phyloP scores from a whole-genome alignment of 148 eudicot genomes.

The Amaranthus hypochondriacus region DNA sequence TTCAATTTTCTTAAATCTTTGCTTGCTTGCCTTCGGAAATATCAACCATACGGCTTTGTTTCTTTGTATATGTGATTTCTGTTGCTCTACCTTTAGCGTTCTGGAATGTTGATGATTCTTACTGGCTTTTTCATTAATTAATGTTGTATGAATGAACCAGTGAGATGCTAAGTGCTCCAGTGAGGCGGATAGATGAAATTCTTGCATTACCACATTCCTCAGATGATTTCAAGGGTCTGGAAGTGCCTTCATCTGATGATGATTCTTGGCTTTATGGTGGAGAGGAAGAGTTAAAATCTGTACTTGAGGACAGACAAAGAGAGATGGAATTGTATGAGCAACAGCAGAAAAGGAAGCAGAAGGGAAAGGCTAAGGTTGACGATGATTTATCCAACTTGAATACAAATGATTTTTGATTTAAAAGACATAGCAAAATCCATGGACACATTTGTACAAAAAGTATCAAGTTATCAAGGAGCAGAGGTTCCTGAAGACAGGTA shows the following conservation, averaged over 20 bases:
- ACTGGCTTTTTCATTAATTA: not conserved
- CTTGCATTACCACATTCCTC: slow-evolving; percentile 57
- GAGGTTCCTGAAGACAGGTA: slow-evolving; percentile 89
- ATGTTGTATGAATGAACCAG: slow-evolving; percentile 35
- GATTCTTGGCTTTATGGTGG: slow-evolving; percentile 94
- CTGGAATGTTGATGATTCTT: not conserved
- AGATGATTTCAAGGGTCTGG: slow-evolving; percentile 55
- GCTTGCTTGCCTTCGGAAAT: not conserved
- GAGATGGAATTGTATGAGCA: slow-evolving; percentile 75
- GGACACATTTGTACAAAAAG: slow-evolving; percentile 70
- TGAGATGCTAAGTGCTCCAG: slow-evolving; percentile 73
- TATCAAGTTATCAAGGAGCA: slow-evolving; percentile 85
- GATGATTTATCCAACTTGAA: slow-evolving; percentile 24
- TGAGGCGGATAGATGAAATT: slow-evolving; percentile 74
- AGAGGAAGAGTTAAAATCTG: slow-evolving; percentile 84
- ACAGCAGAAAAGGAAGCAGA: slow-evolving; percentile 52
- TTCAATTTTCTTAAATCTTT: not conserved
- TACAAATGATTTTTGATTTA: slow-evolving; percentile 48
- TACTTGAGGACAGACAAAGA: slow-evolving; percentile 70
- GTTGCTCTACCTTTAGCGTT: not conserved
- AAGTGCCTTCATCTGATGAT: slow-evolving; percentile 75
- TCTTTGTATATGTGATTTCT: not conserved
- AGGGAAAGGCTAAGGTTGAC: slow-evolving; percentile 51
- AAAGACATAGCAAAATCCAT: slow-evolving; percentile 76
- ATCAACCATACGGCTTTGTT: not conserved